Conservation (phyloP, 1,284 basidiomycete genomes). For the Papiliotrema laurentii region DNA sequence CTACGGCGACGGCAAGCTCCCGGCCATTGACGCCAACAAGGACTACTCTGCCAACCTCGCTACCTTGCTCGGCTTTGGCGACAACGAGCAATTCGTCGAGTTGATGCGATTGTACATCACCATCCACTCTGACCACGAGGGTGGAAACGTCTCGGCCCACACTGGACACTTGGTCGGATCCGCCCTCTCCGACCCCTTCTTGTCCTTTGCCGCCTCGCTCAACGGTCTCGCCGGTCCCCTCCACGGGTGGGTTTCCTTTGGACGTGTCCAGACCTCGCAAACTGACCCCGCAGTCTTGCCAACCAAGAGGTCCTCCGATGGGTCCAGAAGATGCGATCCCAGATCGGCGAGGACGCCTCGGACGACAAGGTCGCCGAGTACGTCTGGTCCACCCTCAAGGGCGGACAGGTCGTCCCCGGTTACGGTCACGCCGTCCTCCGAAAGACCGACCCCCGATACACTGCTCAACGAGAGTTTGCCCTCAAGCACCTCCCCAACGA, state of each 20-base stretch:
- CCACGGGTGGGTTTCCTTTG: conserved; percentile 58
- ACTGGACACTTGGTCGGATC: conserved; percentile 95
- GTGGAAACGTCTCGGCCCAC: conserved; percentile 97
- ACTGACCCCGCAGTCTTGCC: conserved; percentile 57
- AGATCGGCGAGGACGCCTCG: conserved; percentile 73
- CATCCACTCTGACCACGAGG: conserved; percentile 98
- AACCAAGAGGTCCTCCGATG: conserved; percentile 91
- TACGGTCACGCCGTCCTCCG: conserved; percentile 95
- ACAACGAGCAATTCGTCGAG: conserved; percentile 85
- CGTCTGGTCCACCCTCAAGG: conserved; percentile 87
- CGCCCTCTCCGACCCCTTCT: conserved; percentile 96
- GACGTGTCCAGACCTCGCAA: neutral
- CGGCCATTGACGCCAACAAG: conserved; percentile 77
- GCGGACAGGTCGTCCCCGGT: conserved; percentile 87
- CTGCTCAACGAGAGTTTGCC: conserved; percentile 90
- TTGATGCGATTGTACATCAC: conserved; percentile 95
- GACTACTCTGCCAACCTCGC: conserved; percentile 94
- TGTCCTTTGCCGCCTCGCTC: conserved; percentile 86
- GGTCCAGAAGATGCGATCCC: conserved; percentile 81
- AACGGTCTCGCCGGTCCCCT: conserved; percentile 97
- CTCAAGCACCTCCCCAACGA: conserved; percentile 81
- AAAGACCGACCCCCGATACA: conserved; percentile 97
- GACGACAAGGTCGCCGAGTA: conserved; percentile 87
- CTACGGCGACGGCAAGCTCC: conserved; percentile 78
- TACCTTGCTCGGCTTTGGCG: conserved; percentile 86